Conservation (phyloP, 2,329 filamentous ascomycete species). For the Mollisia scopiformis region DNA sequence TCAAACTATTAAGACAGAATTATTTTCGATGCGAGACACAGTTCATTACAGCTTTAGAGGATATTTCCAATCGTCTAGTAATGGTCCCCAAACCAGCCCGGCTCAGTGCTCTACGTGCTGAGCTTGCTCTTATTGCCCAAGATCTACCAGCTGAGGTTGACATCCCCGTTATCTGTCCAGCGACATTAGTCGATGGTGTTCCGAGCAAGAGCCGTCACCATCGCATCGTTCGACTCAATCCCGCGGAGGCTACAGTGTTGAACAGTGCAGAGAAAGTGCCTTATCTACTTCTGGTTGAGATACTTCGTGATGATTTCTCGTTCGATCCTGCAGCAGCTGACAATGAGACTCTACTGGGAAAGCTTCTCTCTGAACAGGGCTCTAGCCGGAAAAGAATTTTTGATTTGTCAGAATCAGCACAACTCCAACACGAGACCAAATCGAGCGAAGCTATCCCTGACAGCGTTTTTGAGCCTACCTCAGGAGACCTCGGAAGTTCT, state of each 20-base stretch:
- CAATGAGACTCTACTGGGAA: constrained; percentile 67
- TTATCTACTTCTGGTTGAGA: constrained; percentile 83
- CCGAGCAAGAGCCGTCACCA: constrained; percentile 78
- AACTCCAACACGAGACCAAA: constrained; percentile 45
- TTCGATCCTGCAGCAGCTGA: constrained; percentile 77
- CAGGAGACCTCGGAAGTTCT: constrained; percentile 76
- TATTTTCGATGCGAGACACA: constrained; percentile 84
- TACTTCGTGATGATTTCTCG: constrained; percentile 79
- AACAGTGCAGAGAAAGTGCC: constrained; percentile 88
- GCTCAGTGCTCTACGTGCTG: constrained; percentile 78
- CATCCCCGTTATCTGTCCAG: constrained; percentile 80
- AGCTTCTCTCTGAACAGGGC: constrained; percentile 59
- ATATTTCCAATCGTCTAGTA: constrained; percentile 83
- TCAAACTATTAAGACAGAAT: constrained; percentile 74
- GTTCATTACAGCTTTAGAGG: constrained; percentile 78
- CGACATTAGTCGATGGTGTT: constrained; percentile 72
- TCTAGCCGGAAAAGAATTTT: constrained; percentile 62
- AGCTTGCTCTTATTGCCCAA: constrained; percentile 78
- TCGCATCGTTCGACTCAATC: constrained; percentile 81
- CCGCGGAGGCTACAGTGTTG: constrained; percentile 80
- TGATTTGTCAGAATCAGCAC: constrained; percentile 69
- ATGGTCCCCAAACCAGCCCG: constrained; percentile 81
- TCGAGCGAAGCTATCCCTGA: constrained; percentile 49
- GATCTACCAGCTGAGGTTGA: constrained; percentile 84
- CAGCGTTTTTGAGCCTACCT: constrained; percentile 83